These are phyloP conservation scores for Alnus glutinosa DNA, from an alignment of 306 rosid genomes.

Conservation along the genomic window DNA sequence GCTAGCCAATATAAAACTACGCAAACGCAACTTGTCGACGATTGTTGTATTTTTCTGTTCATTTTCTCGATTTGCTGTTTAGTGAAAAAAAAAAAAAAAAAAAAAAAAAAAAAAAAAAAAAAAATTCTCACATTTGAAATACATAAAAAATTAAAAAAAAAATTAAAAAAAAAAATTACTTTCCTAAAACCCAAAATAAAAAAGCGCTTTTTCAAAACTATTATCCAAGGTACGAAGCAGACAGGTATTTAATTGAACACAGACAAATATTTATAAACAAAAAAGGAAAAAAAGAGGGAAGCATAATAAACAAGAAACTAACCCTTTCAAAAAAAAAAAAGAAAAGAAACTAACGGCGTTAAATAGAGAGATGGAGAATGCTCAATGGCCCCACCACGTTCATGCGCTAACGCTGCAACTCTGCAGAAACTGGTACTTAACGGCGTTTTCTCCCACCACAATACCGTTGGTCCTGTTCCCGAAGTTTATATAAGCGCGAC, in stretches of 20 bases:
- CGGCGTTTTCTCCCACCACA: slow-evolving; percentile 48
- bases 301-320: neutral
- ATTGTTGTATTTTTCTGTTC: too few species aligned
- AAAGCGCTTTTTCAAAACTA: too few species aligned
- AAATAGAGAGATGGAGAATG: neutral
- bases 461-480: slow-evolving; percentile 41
- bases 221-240: neutral
- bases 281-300: neutral
- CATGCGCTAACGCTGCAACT: slow-evolving; percentile 69
- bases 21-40: too few species aligned
- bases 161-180: too few species aligned
- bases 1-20: slow-evolving; percentile 1
- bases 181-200: too few species aligned
- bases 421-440: slow-evolving; percentile 73
- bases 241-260: slow-evolving; percentile 2
- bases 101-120: neutral
- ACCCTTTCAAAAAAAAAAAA: too few species aligned
- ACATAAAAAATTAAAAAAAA: neutral
- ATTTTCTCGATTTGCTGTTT: too few species aligned
- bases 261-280: neutral
- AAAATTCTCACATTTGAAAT: slow-evolving; percentile 2
- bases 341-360: neutral
- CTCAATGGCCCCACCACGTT: slow-evolving; percentile 1
- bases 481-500: slow-evolving; percentile 62
- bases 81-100: neutral